A percentile compares a stretch with the other conserved stretches of the same genome.
Evolutionary conservation across 2,329 filamentous ascomycete genomes (phyloP).

Genomic region (Herpomyces periplanetae): DNA sequence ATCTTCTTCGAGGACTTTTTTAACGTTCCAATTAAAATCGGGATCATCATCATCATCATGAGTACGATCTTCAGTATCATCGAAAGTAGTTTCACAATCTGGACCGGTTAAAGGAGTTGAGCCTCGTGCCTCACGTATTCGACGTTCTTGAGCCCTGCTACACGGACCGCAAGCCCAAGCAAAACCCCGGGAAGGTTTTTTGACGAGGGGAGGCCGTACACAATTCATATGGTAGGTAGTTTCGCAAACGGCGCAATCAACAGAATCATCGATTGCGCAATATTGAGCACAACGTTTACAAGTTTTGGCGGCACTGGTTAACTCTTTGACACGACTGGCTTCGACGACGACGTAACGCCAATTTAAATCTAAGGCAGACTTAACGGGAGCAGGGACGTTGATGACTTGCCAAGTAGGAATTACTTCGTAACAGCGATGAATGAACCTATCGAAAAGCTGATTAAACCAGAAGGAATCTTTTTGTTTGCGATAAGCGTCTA

Average conservation of each 20-base stretch:
- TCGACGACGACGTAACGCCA: conserved; percentile 93
- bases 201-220: conserved; percentile 55
- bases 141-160: conserved; percentile 74
- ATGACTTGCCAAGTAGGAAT: conserved; percentile 70
- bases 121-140: conserved; percentile 53
- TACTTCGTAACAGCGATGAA: conserved; percentile 86
- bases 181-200: conserved; percentile 87
- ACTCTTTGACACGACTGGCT: conserved; percentile 62
- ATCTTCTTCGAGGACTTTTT: conserved; percentile 15
- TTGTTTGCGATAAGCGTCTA: conserved; percentile 46
- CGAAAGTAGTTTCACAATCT: conserved; percentile 17
- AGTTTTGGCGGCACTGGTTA: conserved; percentile 74
- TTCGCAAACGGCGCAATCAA: conserved; percentile 77
- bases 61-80: conserved; percentile 17
- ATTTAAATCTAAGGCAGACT: conserved; percentile 70
- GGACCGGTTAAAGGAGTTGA: conserved; percentile 25
- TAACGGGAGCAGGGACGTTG: conserved; percentile 78
- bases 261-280: conserved; percentile 74
- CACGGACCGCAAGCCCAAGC: conserved; percentile 91
- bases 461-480: conserved; percentile 86
- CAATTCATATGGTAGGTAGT: conserved; percentile 97
- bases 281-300: conserved; percentile 75
- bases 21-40: conserved; percentile 9
- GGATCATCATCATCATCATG: conserved; percentile 30
- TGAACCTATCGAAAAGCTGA: conserved; percentile 89